Percentiles rank a stretch among this genome's conserved stretches.
These are phyloP conservation scores for Exophiala calicioides DNA, from an alignment of 2,329 filamentous ascomycete species.

Conservation along the genomic window DNA sequence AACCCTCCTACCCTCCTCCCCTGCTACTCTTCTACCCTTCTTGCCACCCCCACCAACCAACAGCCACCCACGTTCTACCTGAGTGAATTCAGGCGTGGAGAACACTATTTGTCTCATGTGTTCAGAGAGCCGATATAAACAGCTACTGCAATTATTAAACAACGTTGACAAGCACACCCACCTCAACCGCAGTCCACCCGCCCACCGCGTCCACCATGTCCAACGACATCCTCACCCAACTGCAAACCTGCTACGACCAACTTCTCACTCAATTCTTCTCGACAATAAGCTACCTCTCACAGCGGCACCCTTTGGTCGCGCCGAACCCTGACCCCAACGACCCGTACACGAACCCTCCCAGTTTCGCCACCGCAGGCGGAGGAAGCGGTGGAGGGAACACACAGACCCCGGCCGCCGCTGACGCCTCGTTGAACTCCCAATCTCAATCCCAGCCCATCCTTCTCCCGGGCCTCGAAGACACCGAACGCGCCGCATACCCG, in stretches of 20 bases:
- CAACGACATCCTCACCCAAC: slow-evolving; percentile 50
- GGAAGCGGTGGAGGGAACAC: neutral
- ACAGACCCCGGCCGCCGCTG: slow-evolving; percentile 37
- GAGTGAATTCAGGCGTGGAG: too few species aligned
- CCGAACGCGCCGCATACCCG: slow-evolving; percentile 36
- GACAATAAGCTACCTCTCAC: slow-evolving; percentile 50
- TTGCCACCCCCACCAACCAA: neutral
- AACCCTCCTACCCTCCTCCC: too few species aligned
- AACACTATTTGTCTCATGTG: too few species aligned
- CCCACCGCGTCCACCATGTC: slow-evolving; percentile 22
- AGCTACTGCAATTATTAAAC: too few species aligned
- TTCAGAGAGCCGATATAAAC: too few species aligned
- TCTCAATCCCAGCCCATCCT: slow-evolving; percentile 2
- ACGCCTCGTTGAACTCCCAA: slow-evolving; percentile 20
- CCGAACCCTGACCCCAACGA: slow-evolving; percentile 37
- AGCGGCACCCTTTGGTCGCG: slow-evolving; percentile 47
- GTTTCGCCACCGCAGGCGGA: slow-evolving; percentile 25
- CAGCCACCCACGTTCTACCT: too few species aligned
- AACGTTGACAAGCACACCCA: neutral
- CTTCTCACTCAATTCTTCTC: slow-evolving; percentile 55
- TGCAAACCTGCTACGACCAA: slow-evolving; percentile 55
- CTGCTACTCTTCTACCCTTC: neutral
- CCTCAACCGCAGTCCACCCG: neutral
- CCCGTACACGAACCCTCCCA: slow-evolving; percentile 39
- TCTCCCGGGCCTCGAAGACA: slow-evolving; percentile 29